These are phyloP conservation scores for Wickerhamiella sergipiensis DNA, from an alignment of 805 yeast genomes.

Conservation along the genomic window DNA sequence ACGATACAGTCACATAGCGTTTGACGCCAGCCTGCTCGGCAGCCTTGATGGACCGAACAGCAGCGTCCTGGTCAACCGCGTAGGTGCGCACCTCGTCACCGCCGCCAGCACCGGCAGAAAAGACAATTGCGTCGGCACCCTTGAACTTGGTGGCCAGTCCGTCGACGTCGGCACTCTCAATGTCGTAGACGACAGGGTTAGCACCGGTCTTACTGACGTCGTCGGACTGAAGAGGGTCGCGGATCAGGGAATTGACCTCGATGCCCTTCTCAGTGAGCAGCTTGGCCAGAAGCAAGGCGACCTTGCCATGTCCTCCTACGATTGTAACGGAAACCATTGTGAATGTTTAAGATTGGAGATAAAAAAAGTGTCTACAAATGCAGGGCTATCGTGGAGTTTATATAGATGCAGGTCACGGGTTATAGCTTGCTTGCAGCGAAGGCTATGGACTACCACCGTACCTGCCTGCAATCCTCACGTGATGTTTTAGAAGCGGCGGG, in stretches of 20 bases:
- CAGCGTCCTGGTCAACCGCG: constrained; percentile 49
- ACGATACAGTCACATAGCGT: constrained; percentile 42
- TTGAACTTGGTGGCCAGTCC: constrained; percentile 28
- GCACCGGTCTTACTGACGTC: constrained; percentile 29
- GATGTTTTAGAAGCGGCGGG: no score
- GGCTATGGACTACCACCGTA: not conserved
- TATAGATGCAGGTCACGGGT: not conserved
- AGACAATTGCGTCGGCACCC: constrained; percentile 43
- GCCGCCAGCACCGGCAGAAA: constrained; percentile 53
- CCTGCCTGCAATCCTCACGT: not conserved
- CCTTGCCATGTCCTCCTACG: constrained; percentile 50
- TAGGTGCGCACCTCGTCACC: constrained; percentile 33
- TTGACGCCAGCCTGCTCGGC: constrained; percentile 31
- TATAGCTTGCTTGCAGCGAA: not conserved
- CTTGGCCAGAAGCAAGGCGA: constrained; percentile 37
- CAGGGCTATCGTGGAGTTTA: not conserved
- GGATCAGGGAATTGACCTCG: constrained; percentile 30
- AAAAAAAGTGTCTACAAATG: not conserved
- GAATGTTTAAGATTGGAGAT: not conserved
- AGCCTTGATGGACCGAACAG: constrained; percentile 44
- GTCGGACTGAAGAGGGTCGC: constrained; percentile 33
- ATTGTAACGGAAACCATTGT: constrained; percentile 26
- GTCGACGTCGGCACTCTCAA: constrained; percentile 23
- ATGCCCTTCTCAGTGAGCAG: constrained; percentile 21
- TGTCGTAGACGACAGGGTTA: constrained; percentile 27